Evolutionary conservation across 192 early-diverging fungal species (phyloP).

Genomic region (Coemansia sp.): DNA sequence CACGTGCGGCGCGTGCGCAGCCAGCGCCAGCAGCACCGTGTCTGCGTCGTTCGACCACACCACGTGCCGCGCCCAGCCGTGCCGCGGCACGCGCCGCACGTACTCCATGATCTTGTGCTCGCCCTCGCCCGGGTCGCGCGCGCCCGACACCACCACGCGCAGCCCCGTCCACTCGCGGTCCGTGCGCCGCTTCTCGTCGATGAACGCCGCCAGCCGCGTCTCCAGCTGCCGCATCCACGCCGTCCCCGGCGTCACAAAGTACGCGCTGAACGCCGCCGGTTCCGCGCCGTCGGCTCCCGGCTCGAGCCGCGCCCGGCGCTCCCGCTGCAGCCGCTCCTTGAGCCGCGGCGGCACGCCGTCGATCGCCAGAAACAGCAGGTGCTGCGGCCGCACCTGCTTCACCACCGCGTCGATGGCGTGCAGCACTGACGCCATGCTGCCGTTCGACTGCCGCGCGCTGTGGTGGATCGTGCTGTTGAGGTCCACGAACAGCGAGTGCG

Average conservation of each 20-base stretch:
- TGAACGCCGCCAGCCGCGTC: conserved; percentile 73
- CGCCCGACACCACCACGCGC: conserved; percentile 88
- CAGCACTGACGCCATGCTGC: conserved; percentile 13
- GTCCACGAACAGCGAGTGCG: conserved; percentile 42
- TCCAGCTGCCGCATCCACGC: conserved; percentile 88
- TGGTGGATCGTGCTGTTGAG: conserved; percentile 47
- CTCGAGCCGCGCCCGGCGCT: conserved; percentile 79
- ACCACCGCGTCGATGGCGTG: conserved; percentile 23
- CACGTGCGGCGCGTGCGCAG: conserved; percentile 90
- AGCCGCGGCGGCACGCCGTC: conserved; percentile 95
- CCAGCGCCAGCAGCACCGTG: conserved; percentile 89
- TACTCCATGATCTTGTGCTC: conserved; percentile 99
- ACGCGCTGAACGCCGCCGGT: conserved; percentile 83
- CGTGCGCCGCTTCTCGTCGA: conserved; percentile 71
- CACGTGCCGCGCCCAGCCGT: conserved; percentile 58
- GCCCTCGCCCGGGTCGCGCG: conserved; percentile 92
- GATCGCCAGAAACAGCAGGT: conserved; percentile 87
- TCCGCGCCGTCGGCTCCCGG: conserved; percentile 55
- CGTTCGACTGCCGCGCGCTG: conserved; percentile 18
- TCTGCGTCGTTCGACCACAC: conserved; percentile 97
- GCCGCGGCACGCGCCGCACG: conserved; percentile 70
- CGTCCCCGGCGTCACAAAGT: conserved; percentile 95
- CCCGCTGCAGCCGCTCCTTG: conserved; percentile 97
- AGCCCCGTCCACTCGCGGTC: conserved; percentile 79
- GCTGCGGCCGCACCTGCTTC: conserved; percentile 67